These are phyloP conservation scores for Coniophora puteana DNA, from an alignment of 1,284 basidiomycete genomes.

Conservation along the genomic window DNA sequence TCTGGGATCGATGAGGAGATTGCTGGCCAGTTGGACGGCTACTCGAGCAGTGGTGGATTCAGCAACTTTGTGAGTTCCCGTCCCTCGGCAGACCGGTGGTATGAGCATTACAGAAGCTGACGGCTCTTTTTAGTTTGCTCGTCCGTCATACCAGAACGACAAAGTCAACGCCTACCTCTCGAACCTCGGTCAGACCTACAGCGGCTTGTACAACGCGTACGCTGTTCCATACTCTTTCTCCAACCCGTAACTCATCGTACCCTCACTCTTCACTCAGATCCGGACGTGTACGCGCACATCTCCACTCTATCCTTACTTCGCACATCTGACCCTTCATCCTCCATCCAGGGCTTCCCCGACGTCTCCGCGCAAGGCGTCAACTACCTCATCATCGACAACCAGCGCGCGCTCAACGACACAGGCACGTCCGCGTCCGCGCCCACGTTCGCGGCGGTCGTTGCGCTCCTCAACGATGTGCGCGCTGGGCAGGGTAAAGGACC, in stretches of 20 bases:
- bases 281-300: conserved; percentile 33
- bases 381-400: conserved; percentile 37
- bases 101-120: too few relatives aligned
- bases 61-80: conserved; percentile 30
- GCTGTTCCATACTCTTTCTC: conserved; percentile 3
- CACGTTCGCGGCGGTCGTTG: conserved; percentile 44
- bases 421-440: conserved; percentile 58
- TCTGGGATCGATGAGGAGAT: conserved; percentile 52
- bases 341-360: conserved; percentile 51
- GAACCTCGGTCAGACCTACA: conserved; percentile 42
- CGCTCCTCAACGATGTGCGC: conserved; percentile 62
- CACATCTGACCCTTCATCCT: background rate
- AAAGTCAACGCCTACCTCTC: conserved; percentile 41
- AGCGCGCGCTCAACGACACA: conserved; percentile 20
- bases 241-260: conserved; percentile 8
- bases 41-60: conserved; percentile 67
- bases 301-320: conserved; percentile 1
- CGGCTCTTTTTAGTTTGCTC: conserved; percentile 12
- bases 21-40: too few relatives aligned
- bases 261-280: conserved; percentile 10
- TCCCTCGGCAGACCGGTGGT: too few relatives aligned
- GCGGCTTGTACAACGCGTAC: conserved; percentile 56
- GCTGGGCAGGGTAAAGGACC: conserved; percentile 36
- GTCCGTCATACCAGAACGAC: conserved; percentile 50
- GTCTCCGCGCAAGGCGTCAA: conserved; percentile 53